Base-by-base conservation (phyloP, 495 filamentous ascomycete genomes). In the Xanthoparmelia taractica region DNA sequence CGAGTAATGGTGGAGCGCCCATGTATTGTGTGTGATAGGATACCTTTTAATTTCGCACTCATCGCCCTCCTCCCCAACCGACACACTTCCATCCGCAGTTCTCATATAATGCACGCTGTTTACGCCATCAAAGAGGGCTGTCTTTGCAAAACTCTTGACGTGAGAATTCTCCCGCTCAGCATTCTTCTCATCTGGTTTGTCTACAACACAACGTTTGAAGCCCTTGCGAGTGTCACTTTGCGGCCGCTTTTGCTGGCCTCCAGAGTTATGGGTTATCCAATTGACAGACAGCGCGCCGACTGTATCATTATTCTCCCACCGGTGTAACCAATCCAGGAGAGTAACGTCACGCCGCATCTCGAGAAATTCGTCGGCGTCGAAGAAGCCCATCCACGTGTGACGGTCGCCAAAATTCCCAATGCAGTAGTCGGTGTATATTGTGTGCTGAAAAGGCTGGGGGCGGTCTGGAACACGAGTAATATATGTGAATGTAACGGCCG, bases 401-500 rank as follows among this genome's bases (percentile, higher is more conserved):
- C 58, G 33, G 6, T 58, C 38, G 20, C 57, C 37, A 17, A 47
- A 59, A 18, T 47, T 40, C 29, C 29, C 54, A 29, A 55, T 33
- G 57, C 62, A 64, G 37, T 57, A 64, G 25, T 57, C 48, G 0
- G 37, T 36, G 50, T 54, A 54, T 52, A 57, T 48, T 40, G 11
- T 50, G 27, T 64, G 40, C 48, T 64, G 62, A 17, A 64, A 47
- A 36, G 43, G 54, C n/a, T 59, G 34, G 18, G 60, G 58, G 8
- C 58, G 48, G 8, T 37, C 29, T 12, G 54, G n/a, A 33, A 50
- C 27, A 54, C 50, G 50, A 20, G 27, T 13, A 33, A 60, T 36
- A 27, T 60, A 70, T 13, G 43, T 43, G 45, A 70, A 72, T 4
- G 64, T 67, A 20, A 59, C 12, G 20, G 62, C 29, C 1, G 55